Evolutionary conservation across 2,329 filamentous ascomycete genomes (phyloP).

Genomic region (Paecilomyces formosus): DNA sequence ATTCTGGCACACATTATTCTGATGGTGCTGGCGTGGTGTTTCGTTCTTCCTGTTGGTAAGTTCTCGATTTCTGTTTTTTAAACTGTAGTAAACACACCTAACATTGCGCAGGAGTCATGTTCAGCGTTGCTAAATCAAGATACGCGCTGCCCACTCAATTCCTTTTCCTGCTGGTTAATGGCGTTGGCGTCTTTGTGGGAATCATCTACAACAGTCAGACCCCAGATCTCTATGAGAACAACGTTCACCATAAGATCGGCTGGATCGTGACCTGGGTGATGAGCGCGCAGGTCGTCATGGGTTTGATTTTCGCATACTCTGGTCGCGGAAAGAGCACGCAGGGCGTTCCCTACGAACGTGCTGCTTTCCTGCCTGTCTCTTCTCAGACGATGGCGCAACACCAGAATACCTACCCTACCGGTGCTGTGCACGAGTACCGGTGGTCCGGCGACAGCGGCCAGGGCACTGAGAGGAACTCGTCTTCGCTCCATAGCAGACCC

Average conservation of each 20-base stretch:
- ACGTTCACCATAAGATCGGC: constrained; percentile 80
- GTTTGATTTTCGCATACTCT: constrained; percentile 56
- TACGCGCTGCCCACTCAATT: constrained; percentile 65
- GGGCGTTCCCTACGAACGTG: constrained; percentile 40
- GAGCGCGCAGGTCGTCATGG: constrained; percentile 61
- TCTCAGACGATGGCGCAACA: constrained; percentile 49
- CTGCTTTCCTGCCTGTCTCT: constrained; percentile 57
- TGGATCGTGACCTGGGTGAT: constrained; percentile 74
- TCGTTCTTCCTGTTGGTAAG: constrained; percentile 66
- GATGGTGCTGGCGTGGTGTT: constrained; percentile 65
- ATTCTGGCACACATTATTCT: constrained; percentile 65
- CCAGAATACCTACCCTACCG: constrained; percentile 35
- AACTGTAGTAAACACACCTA: background rate
- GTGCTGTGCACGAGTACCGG: constrained; percentile 41
- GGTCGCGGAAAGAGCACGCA: constrained; percentile 35
- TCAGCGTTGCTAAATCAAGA: constrained; percentile 73
- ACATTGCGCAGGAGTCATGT: constrained; percentile 60
- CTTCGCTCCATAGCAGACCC: constrained; percentile 59
- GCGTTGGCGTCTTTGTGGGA: constrained; percentile 56
- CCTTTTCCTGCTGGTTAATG: constrained; percentile 57
- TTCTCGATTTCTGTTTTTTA: constrained; percentile 11
- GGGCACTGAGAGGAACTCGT: constrained; percentile 62
- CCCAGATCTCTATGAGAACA: constrained; percentile 78
- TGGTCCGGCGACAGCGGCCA: constrained; percentile 67
- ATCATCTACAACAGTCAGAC: constrained; percentile 72